phyloP scores from a whole-genome alignment of 2,329 filamentous ascomycete species.

The Sporothrix brunneoviolacea region DNA sequence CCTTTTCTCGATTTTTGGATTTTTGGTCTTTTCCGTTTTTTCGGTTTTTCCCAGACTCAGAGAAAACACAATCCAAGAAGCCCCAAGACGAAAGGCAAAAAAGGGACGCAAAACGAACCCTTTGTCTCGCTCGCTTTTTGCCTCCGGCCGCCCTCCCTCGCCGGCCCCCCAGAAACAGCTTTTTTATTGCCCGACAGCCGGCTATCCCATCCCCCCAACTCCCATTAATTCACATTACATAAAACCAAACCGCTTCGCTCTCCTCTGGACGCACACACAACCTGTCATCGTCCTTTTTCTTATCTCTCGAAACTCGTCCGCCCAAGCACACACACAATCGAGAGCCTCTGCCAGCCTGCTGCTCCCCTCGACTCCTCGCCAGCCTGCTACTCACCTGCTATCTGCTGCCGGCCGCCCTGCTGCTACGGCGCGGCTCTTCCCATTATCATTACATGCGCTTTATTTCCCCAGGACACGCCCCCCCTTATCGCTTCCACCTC shows the following conservation, averaged over 20 bases:
- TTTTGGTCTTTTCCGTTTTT: neutral
- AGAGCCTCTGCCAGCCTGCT: neutral
- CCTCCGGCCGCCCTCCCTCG: neutral
- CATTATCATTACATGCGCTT: slow-evolving; percentile 16
- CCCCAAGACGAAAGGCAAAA: no score
- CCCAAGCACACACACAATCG: slow-evolving; percentile 17
- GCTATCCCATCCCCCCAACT: slow-evolving; percentile 20
- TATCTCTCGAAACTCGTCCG: slow-evolving; percentile 26
- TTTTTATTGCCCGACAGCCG: neutral
- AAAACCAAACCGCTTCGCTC: slow-evolving; percentile 38
- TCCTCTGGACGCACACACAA: slow-evolving; percentile 36
- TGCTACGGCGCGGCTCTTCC: slow-evolving; percentile 12
- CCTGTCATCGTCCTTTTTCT: slow-evolving; percentile 33
- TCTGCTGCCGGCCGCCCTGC: neutral
- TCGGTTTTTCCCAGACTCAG: no score
- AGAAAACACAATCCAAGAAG: neutral
- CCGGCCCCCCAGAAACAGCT: neutral
- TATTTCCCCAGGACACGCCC: no score
- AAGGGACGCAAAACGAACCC: no score
- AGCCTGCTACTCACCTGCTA: neutral
- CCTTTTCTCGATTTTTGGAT: neutral
- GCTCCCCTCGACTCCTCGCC: neutral
- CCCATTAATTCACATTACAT: slow-evolving; percentile 40
- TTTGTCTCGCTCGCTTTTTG: slow-evolving; percentile 1
- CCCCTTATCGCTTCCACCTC: slow-evolving; percentile 1